phyloP scores from a whole-genome alignment of 2,329 filamentous ascomycete species.

The Calonectria ilicicola region DNA sequence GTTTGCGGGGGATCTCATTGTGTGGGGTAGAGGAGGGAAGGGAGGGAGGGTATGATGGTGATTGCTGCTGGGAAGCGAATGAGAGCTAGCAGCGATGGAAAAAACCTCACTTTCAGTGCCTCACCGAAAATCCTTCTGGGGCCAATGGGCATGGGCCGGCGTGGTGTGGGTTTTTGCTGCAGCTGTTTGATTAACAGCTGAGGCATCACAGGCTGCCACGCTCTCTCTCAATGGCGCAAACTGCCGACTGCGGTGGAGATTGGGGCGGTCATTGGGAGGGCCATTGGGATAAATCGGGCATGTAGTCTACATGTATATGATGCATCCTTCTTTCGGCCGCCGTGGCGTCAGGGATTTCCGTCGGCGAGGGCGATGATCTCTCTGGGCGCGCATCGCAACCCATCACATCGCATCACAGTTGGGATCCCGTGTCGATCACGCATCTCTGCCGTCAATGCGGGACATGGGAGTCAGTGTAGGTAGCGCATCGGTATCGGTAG shows the following conservation, averaged over 20 bases:
- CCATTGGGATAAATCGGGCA: not conserved
- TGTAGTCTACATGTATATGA: not conserved
- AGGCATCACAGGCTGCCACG: not conserved
- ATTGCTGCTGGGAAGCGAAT: not conserved
- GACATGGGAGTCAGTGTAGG: too few relatives aligned
- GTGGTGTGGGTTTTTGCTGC: not conserved
- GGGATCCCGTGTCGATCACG: slow-evolving; percentile 1
- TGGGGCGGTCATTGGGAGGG: too few relatives aligned
- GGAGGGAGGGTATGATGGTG: too few relatives aligned
- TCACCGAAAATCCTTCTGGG: not conserved
- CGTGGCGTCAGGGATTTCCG: not conserved
- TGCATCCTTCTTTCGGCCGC: not conserved
- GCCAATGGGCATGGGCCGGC: not conserved
- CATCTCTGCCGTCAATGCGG: not conserved
- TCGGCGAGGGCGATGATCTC: not conserved
- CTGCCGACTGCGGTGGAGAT: not conserved
- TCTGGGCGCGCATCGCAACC: too few relatives aligned
- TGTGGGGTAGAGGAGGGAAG: not conserved
- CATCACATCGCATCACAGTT: not conserved
- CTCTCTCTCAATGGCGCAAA: not conserved
- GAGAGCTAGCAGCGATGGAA: not conserved
- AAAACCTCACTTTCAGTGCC: too few relatives aligned
- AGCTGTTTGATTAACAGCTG: not conserved
- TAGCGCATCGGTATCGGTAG: too few relatives aligned
- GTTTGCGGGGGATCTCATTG: not conserved